Conservation (phyloP, 768 basidiomycete species). For the Termitomyces sp. region DNA sequence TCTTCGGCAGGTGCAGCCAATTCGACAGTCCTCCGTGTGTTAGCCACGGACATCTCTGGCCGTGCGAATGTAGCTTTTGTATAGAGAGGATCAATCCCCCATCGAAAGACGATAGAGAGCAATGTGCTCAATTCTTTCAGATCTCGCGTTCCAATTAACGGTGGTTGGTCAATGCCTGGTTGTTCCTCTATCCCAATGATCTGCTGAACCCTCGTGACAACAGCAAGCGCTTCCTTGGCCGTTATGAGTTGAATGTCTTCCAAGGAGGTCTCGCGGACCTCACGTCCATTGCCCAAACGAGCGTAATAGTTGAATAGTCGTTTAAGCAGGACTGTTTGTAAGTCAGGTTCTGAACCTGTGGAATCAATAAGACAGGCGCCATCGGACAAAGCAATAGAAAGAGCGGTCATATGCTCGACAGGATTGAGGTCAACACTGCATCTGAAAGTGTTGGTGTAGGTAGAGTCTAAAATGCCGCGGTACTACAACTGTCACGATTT, state of each 20-base stretch:
- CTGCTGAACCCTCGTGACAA: conserved; percentile 42
- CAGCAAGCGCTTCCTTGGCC: conserved; percentile 47
- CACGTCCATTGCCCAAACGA: conserved; percentile 14
- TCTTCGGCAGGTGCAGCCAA: conserved; percentile 36
- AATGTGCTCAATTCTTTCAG: conserved; percentile 56
- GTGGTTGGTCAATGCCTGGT: conserved; percentile 12
- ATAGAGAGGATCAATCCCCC: conserved; percentile 59
- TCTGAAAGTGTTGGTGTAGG: neutral
- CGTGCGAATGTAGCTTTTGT: conserved; percentile 33
- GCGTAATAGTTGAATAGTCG: conserved; percentile 36
- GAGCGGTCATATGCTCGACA: conserved; percentile 10
- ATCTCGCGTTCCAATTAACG: conserved; percentile 62
- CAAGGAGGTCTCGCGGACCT: conserved; percentile 18
- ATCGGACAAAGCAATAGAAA: conserved; percentile 26
- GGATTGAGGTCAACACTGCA: neutral
- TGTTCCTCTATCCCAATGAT: conserved; percentile 25
- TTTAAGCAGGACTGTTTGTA: conserved; percentile 31
- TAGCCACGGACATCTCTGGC: conserved; percentile 20
- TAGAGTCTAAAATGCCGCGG: neutral
- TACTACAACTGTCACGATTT: neutral
- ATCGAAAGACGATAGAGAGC: conserved; percentile 63
- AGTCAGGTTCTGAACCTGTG: conserved; percentile 19
- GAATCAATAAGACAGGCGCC: conserved; percentile 32
- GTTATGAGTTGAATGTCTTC: conserved; percentile 46
- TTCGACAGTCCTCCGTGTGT: conserved; percentile 34